Base-by-base conservation (phyloP, 2,329 filamentous ascomycete species). In the Raffaelea albimanens region DNA sequence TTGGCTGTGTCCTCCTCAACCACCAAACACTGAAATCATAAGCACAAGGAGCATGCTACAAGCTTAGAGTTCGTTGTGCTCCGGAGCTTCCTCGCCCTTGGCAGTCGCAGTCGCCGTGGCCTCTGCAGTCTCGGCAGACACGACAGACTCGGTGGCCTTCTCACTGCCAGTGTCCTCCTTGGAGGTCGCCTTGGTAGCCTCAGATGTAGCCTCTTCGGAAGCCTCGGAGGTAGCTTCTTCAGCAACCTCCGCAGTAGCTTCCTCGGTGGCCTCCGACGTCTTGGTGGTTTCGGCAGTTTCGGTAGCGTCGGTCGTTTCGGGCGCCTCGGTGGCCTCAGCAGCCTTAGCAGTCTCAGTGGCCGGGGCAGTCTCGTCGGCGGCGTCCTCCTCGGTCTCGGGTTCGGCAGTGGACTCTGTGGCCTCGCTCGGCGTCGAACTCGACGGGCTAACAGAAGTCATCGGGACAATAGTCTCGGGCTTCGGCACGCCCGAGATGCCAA, bases 401-500 rank as follows among this genome's bases (percentile, higher is more conserved):
- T 60, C 59, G 38, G 61, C 58, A 10, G 58, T 59, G 20, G 57
- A 58, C 43, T 63, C 57, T 23, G 53, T 55, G 16, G 52, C 47
- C 3, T 44, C 25, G 43, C 47, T 52, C 29, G 47, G 52, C 14
- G 58, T 61, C 13, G 63, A 49, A 45, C 53, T 56, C 29, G 61
- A 57, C 31, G 59, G 54, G 23, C 61, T 57, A 36, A 61, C 56
- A 34, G 59, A 50, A 11, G 58, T 56, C 63, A 72, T 72, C 51
- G 60, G 62, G 20, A 69, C 58, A 51, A 73, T 72, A 16, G 64
- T 61, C 53, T 73, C 70, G 48, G 71, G 70, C 54, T 70, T 68
- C 47, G 67, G 62, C 23, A 91, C 85, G 25, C 89, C 89, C 16
- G 82, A 72, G 60, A 97, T 96, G 48, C 77, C 83, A 58, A 96